A percentile compares a stretch with the other conserved stretches of the same genome.
These are phyloP conservation scores for Fusarium vanettenii DNA, from an alignment of 2,329 filamentous ascomycete genomes.

Conservation along the genomic window DNA sequence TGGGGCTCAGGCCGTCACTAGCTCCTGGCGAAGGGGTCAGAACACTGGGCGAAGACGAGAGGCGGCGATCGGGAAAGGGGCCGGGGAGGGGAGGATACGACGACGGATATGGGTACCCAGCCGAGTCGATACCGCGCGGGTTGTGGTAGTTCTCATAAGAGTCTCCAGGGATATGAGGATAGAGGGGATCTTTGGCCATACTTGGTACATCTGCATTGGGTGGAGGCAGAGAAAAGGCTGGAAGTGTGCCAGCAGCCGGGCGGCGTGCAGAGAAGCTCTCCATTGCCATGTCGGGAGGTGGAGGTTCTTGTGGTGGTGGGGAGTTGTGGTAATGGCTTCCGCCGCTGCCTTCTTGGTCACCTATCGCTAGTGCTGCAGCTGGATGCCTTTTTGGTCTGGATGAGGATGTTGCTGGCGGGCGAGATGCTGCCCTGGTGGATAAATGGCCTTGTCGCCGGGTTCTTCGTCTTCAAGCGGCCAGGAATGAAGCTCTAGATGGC, in stretches of 20 bases:
- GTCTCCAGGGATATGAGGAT: conserved; percentile 34
- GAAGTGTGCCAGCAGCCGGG: conserved; percentile 48
- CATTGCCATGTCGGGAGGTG: conserved; percentile 42
- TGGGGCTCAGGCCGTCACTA: conserved; percentile 71
- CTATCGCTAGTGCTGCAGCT: background rate
- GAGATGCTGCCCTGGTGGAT: background rate
- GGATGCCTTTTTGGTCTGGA: background rate
- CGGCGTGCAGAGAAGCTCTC: conserved; percentile 50
- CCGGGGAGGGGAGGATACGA: conserved; percentile 41
- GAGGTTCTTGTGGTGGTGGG: background rate
- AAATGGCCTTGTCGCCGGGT: background rate
- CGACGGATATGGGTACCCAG: conserved; percentile 37
- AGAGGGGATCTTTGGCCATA: conserved; percentile 45
- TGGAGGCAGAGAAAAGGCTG: conserved; percentile 51
- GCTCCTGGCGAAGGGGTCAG: conserved; percentile 58
- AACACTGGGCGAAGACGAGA: conserved; percentile 47
- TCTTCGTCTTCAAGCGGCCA: background rate
- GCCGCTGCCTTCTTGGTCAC: background rate
- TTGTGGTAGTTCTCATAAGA: conserved; percentile 36
- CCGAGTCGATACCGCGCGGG: conserved; percentile 38
- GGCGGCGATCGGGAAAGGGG: conserved; percentile 42
- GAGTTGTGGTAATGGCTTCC: background rate
- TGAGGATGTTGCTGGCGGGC: background rate
- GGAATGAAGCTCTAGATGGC: background rate
- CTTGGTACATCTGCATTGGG: conserved; percentile 52